Base-by-base conservation (phyloP, 352 stramenopile genomes). In the Phytophthora pistaciae region DNA sequence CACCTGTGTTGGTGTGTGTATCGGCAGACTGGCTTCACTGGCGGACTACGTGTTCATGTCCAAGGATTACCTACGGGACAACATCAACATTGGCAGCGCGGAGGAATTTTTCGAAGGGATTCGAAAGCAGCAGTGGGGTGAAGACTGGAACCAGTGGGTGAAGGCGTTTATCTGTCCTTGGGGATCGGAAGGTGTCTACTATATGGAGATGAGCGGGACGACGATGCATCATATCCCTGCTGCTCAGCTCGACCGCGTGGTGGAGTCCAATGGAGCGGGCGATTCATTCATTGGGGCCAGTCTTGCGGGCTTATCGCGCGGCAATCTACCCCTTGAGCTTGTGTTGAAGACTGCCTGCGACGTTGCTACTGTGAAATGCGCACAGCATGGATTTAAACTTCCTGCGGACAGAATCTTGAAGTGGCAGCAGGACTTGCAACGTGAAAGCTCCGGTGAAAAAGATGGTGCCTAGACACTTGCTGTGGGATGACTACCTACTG, bases 181-280 rank as follows among this genome's bases (percentile, higher is more conserved):
- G 84, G 85, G 82, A 7, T 55, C 61, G 3, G 70, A 90, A 1
- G 86, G 86, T 7, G 85, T 93, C 13, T 91, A 86, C 56, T 92
- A 79, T 66, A 61, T 85, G 25, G 65, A 85, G 10, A 74, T 79
- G 46, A 44, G 23, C 18, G 60, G 29, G 25, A 21, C n/a, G 54
- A 59, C 27, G 25, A 50, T 62, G 1, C 66, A 82, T 56, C 83
- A 90, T 31, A 79, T 91, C 8, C 31, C 66, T 5, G 71, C 85
- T 53, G 50, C 68, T 40, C 48, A 65, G 5, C 66, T 92, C 29
- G 73, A 72, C 11, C 10, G 33, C 18, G 73, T 90, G 1, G 67
- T 93, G 27, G 85, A 94, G 66, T 91, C 88, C 3, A 88, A 92
- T 38, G 88, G 88, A 4, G 88, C 88, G 4, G 88, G 88, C 5